Base-by-base conservation (phyloP, 208 protist species). In the Trypanosoma caninum region DNA sequence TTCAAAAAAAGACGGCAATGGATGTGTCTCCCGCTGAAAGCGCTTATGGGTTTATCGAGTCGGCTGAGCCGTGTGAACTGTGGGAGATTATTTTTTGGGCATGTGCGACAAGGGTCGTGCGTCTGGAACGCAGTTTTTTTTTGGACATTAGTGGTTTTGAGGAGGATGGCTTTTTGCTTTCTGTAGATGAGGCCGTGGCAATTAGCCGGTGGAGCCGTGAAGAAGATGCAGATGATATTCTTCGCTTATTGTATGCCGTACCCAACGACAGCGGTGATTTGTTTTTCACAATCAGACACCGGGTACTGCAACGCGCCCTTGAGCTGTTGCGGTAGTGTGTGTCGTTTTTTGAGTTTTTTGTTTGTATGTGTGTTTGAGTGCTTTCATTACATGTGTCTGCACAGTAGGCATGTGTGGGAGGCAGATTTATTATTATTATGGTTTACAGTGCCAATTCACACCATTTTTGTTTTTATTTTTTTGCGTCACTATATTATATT, bases 61-160 rank as follows among this genome's bases (percentile, higher is more conserved):
- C 2, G 38, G 33, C 30, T 25, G 42, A 50, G 9, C 20, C 60
- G 34, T 16, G 30, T 37, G 41, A 57, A 18, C 54, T 67, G 51
- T 59, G 42, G 35, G 51, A 59, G 33, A 20, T 67, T 14, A 41
- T 55, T 52, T 20, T 67, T 11, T 67, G 47, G 40, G n/a, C 41
- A n/a, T 67, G 40, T 37, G 40, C 51, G 0, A 13, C 31, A 1
- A 41, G 18, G 14, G 31, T 67, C 2, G 60, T 51, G 2, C 40
- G 33, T 23, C 14, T 52, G 30, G 28, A 27, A 2, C 16, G 27
- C 7, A 10, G 20, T 31, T 56, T 31, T 50, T 13, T n/a, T 35
- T 9, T 27, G 25, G 38, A 57, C 10, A 18, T 30, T 14, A 31
- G 13, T 33, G 2, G 40, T 37, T 22, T 1, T 47, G 47, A 48